phyloP scores from a whole-genome alignment of 1,284 basidiomycete species.

The Cerrena zonata region DNA sequence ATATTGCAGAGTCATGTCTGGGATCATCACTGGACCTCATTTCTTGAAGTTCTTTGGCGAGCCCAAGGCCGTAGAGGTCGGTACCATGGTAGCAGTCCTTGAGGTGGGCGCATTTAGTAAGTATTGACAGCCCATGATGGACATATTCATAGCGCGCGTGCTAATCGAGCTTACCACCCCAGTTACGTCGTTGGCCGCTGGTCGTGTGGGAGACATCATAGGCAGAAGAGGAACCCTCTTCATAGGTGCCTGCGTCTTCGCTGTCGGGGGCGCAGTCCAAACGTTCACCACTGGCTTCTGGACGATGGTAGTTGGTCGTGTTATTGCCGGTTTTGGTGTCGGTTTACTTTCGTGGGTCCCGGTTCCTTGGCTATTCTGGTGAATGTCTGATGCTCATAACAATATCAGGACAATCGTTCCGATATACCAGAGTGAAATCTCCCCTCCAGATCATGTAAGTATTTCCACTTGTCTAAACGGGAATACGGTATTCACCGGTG shows the following conservation, averaged over 20 bases:
- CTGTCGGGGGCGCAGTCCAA: conserved; percentile 84
- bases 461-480: not conserved
- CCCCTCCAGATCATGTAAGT: conserved; percentile 85
- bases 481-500: not conserved
- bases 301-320: conserved; percentile 82
- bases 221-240: conserved; percentile 87
- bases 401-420: conserved; percentile 83
- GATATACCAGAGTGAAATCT: conserved; percentile 96
- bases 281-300: conserved; percentile 81
- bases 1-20: conserved; percentile 71
- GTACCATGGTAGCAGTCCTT: conserved; percentile 87
- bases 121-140: conserved; percentile 23
- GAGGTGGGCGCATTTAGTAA: conserved; percentile 89
- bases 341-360: conserved; percentile 82
- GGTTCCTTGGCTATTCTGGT: not conserved
- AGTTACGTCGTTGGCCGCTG: conserved; percentile 90
- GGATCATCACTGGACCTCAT: conserved; percentile 89
- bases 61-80: conserved; percentile 63
- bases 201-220: conserved; percentile 80
- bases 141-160: not conserved
- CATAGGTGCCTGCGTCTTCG: conserved; percentile 82
- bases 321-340: conserved; percentile 89
- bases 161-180: conserved; percentile 9
- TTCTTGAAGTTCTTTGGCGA: conserved; percentile 81
- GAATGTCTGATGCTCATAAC: too few relatives aligned